phyloP scores from a whole-genome alignment of 78 protist species.

The Capsaspora owczarzaki region DNA sequence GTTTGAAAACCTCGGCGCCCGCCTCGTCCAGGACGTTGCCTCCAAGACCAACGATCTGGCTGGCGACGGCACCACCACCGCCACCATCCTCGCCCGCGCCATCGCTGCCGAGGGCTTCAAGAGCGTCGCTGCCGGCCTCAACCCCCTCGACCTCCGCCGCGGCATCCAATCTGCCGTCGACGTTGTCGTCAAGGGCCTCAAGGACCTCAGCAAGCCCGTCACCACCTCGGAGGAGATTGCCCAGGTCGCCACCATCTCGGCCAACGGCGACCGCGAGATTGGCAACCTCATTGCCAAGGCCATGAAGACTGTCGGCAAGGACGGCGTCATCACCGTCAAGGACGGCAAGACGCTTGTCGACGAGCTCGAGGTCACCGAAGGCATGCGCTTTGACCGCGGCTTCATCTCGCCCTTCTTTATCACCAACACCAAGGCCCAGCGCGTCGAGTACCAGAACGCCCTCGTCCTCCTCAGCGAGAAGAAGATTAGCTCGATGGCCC shows the following conservation, averaged over 20 bases:
- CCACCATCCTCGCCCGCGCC: conserved; percentile 94
- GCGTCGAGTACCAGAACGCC: conserved; percentile 22
- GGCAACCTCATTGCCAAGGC: conserved; percentile 94
- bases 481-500: conserved; percentile 64
- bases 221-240: conserved; percentile 83
- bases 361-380: conserved; percentile 94
- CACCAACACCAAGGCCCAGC: conserved; percentile 80
- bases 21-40: conserved; percentile 80
- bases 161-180: conserved; percentile 90
- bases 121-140: conserved; percentile 94
- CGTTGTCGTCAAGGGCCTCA: conserved; percentile 63
- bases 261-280: conserved; percentile 93
- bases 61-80: conserved; percentile 98
- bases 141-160: conserved; percentile 93
- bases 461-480: conserved; percentile 44
- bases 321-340: conserved; percentile 97
- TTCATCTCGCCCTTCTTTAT: conserved; percentile 92
- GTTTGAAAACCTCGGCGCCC: conserved; percentile 94
- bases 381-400: conserved; percentile 97
- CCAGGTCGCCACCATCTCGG: conserved; percentile 97
- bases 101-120: conserved; percentile 92
- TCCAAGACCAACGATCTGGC: conserved; percentile 95
- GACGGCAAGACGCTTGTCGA: conserved; percentile 94
- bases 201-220: conserved; percentile 67
- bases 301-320: conserved; percentile 96